Evolutionary conservation across 305 asterid genomes (phyloP).

Genomic region (Solanum hybrid): DNA sequence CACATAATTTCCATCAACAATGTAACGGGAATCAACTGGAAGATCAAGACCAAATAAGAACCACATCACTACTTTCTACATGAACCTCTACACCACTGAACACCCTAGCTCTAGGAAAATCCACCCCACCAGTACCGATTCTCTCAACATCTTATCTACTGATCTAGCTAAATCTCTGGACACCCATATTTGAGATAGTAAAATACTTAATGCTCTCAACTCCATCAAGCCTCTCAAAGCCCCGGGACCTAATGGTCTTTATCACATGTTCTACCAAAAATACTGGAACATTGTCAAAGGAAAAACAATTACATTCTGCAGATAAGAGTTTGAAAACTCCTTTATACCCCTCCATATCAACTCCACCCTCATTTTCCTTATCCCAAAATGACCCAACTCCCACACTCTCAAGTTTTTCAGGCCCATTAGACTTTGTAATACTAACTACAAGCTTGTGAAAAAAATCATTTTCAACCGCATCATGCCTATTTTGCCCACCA

Average conservation of each 20-base stretch:
- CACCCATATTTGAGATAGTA: not conserved
- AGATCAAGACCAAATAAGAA: not conserved
- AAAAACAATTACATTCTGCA: not conserved
- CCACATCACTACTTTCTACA: not conserved
- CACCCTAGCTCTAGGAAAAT: not conserved
- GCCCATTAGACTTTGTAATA: not conserved
- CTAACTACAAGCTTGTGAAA: not conserved
- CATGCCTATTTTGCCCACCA: not conserved
- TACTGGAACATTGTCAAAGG: not conserved
- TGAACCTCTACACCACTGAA: not conserved
- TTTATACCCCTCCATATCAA: not conserved
- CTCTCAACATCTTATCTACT: not conserved
- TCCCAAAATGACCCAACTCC: not conserved
- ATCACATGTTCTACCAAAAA: not conserved
- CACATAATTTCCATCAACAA: not conserved
- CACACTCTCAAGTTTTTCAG: not conserved
- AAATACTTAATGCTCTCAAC: not conserved
- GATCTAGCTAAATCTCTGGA: not conserved
- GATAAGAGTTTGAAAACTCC: accelerated
- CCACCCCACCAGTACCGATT: not conserved
- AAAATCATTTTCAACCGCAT: not conserved
- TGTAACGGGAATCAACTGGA: not conserved
- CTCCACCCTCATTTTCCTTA: not conserved
- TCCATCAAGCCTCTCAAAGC: not conserved
- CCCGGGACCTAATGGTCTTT: not conserved